Evolutionary conservation across 805 yeast genomes (phyloP), one percentile per base, ranked within the genome.

Genomic region (Scheffersomyces ergatensis): DNA sequence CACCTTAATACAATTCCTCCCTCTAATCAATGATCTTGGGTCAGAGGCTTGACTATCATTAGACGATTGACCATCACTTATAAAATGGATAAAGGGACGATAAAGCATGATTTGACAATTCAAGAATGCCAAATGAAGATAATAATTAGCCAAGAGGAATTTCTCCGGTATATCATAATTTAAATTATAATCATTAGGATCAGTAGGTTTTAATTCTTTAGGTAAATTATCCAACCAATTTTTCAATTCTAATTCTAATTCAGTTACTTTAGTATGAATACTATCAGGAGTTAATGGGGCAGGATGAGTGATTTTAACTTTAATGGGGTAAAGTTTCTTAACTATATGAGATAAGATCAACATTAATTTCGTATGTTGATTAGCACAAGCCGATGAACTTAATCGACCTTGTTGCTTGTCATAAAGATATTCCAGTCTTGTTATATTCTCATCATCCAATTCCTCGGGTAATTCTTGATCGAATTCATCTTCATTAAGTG

Each of bases 391-490:
- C 15, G 89, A 72, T 11, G 88, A 80, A 8, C 90, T 81, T 20
- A 85, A 62, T 43, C 78, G 69, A 11, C 70, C 57, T 67, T 78
- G 44, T 70, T 77, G 63, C 63, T 63, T 51, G 57, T 80, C 56
- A 53, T 64, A 53, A 15, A 67, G 50, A 47, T 82, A 81, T 1
- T 80, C 82, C n/a, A 67, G 70, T 33, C 79, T 77, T 1, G 93
- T 86, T 41, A 89, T 83, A 54, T 83, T 83, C 51, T 88, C 95
- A 62, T 89, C 97, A 54, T 89, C 96, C 26, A 88, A 65, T 54
- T 89, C 96, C 25, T 76, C 65, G 1, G 97, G 97, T 47, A 88
- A 70, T 37, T 84, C 90, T 59, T 89, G 97, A 62, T 89, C 96
- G 48, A 87, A 82, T 50, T 88, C 95, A 46, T 82, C 86, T 45